Base-by-base conservation (phyloP, 768 basidiomycete genomes). In the Auricularia heimuer region DNA sequence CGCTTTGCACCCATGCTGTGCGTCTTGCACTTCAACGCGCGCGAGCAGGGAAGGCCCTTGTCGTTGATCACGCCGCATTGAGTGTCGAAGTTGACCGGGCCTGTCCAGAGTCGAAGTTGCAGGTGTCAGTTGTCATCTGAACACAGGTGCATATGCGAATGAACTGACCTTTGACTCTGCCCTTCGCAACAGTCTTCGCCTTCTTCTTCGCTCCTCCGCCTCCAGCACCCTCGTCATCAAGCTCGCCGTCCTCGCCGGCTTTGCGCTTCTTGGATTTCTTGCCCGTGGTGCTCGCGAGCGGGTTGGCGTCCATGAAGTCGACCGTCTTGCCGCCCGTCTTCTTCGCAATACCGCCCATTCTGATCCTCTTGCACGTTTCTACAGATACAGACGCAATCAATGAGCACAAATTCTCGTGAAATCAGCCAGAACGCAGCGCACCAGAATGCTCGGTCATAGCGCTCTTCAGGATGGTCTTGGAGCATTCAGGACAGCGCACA, bases 31-130 rank as follows among this genome's bases (percentile, higher is more conserved):
- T 96, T 98, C 44, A 99, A 82, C 6, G 94, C 94, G 34, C 96
- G 90, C 12, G 94, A 93, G 73, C 96, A 99, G 0, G 92, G 94
- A 6, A 93, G 78, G 54, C 83, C 83, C 75, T 97, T 97, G 77
- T 96, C 94, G 77, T 96, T 98, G 74, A 97, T 96, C 44, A 98
- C 96, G 62, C 96, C 94, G 70, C 96, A 98, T 68, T 97, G 94
- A 64, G 84, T 87, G 78, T 97, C 92, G 68, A 87, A 85, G 75
- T 98, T 89, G 62, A 96, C 85, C 3, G 94, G 94, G 1, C 92
- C 73, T 71, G 62, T 47, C 33, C 66, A 10, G 21, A 51, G 7
- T 10, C 44, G 44, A 45, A 18, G 29, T 29, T 29, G 29, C 29
- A 8, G 47, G 18, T 6, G 47, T 18, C 21, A 51, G 18, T 10